Percentiles rank a stretch among this genome's conserved stretches.
phyloP scores from a whole-genome alignment of 1,284 basidiomycete genomes.

The Mixia osmundae region DNA sequence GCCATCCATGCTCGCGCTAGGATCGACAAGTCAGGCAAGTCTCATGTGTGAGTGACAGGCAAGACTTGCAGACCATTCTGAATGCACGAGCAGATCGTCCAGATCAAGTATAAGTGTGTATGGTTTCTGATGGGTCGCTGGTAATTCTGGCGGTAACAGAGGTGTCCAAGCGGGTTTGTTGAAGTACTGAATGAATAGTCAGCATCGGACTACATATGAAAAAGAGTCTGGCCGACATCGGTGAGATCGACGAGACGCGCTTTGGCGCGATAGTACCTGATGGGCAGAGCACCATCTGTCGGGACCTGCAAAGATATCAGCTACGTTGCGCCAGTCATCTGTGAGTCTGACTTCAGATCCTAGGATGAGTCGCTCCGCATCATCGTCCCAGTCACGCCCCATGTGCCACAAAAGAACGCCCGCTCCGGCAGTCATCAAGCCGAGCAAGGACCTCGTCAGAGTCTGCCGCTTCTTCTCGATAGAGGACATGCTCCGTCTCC shows the following conservation, averaged over 20 bases:
- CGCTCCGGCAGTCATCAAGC: slow-evolving; percentile 12
- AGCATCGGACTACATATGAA: background rate
- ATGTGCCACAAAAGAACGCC: slow-evolving; percentile 17
- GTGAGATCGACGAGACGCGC: slow-evolving; percentile 15
- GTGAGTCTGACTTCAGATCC: background rate
- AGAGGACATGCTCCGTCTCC: slow-evolving; percentile 20
- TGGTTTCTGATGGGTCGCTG: slow-evolving; percentile 61
- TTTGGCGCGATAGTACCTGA: no score
- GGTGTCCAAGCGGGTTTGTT: slow-evolving; percentile 80
- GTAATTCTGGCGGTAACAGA: slow-evolving; percentile 66
- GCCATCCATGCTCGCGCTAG: slow-evolving; percentile 24
- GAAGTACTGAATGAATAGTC: slow-evolving; percentile 40
- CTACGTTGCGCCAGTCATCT: no score
- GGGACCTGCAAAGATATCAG: no score
- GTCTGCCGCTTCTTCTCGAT: slow-evolving; percentile 20
- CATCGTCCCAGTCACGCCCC: slow-evolving; percentile 20
- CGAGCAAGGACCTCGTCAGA: slow-evolving; percentile 13
- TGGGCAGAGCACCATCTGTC: slow-evolving; percentile 6
- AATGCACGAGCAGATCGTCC: slow-evolving; percentile 76
- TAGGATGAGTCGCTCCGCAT: slow-evolving; percentile 16
- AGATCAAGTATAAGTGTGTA: slow-evolving; percentile 80
- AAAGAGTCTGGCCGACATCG: background rate
- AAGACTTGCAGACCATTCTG: slow-evolving; percentile 69
- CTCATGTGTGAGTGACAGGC: slow-evolving; percentile 2
- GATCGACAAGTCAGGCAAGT: slow-evolving; percentile 1